These are phyloP conservation scores for Dalechampia spathulata DNA, from an alignment of 441 rosid genomes.

Conservation along the genomic window DNA sequence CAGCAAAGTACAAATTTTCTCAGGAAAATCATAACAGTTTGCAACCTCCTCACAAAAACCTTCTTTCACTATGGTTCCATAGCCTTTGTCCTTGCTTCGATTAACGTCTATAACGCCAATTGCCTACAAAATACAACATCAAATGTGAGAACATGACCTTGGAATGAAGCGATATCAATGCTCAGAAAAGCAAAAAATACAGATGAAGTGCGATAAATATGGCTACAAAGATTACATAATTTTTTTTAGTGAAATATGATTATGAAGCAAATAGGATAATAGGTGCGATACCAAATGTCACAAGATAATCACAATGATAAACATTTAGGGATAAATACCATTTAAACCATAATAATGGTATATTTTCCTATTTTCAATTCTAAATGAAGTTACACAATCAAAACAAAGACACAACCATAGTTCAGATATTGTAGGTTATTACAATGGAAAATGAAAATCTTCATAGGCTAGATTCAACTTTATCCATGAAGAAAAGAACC, in stretches of 20 bases:
- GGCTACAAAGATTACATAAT: background rate
- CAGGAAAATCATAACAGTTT: constrained; percentile 2
- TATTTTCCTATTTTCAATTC: no score
- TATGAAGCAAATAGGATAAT: background rate
- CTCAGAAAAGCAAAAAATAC: background rate
- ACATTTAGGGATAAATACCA: no score
- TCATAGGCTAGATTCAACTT: no score
- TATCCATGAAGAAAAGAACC: no score
- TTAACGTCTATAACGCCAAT: constrained; percentile 83
- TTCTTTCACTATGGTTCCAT: constrained; percentile 81
- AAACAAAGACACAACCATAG: no score
- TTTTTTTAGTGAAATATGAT: background rate
- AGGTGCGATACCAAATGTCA: background rate
- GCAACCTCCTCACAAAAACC: constrained; percentile 91
- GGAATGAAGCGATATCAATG: constrained; percentile 1
- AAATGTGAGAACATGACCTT: constrained; percentile 6
- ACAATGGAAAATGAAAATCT: no score
- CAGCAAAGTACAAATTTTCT: no score
- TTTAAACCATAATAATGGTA: no score
- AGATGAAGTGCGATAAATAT: background rate
- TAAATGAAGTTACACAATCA: no score
- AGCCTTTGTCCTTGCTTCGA: constrained; percentile 83
- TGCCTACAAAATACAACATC: constrained; percentile 37
- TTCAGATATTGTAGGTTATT: no score
- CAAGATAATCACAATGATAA: no score